These are phyloP conservation scores for Chrysanthemum seticuspe DNA, from an alignment of 129 eudicot species.

Conservation along the genomic window DNA sequence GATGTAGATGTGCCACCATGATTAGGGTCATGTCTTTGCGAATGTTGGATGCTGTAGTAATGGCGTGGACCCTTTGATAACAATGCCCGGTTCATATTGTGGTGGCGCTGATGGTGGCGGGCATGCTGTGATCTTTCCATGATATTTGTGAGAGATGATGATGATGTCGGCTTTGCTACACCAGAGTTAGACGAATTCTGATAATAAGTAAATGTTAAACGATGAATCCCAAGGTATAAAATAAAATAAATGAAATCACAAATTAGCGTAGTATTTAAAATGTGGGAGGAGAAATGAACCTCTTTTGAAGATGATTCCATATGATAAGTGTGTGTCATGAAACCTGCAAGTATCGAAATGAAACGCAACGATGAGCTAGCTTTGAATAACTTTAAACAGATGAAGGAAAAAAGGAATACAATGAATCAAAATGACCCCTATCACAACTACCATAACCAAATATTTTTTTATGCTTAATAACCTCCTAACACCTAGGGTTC, in stretches of 20 bases:
- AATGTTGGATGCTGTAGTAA: constrained; percentile 53
- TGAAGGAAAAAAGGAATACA: background rate
- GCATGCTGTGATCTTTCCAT: constrained; percentile 42
- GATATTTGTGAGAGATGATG: constrained; percentile 45
- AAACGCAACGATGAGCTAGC: background rate
- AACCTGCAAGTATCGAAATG: constrained; percentile 10
- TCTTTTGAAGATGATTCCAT: constrained; percentile 24
- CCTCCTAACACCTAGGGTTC: constrained; percentile 20
- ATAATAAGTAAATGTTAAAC: constrained; percentile 3
- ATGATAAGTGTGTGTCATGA: constrained; percentile 19
- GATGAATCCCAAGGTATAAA: background rate
- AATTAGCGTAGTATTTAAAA: background rate
- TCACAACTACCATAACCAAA: constrained; percentile 13
- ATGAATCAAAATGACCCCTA: constrained; percentile 13
- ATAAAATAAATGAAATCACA: background rate
- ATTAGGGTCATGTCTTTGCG: constrained; percentile 42
- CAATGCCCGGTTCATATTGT: constrained; percentile 42
- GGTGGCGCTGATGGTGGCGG: constrained; percentile 49
- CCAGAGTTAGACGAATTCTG: constrained; percentile 32
- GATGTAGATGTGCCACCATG: constrained; percentile 59
- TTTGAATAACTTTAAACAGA: background rate
- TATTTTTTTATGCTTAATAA: background rate
- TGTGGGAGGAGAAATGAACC: constrained; percentile 14
- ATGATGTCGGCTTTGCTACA: constrained; percentile 34
- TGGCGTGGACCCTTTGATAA: constrained; percentile 58